Evolutionary conservation across 2,329 filamentous ascomycete genomes (phyloP).

Genomic region (Cyanodermella asteris): DNA sequence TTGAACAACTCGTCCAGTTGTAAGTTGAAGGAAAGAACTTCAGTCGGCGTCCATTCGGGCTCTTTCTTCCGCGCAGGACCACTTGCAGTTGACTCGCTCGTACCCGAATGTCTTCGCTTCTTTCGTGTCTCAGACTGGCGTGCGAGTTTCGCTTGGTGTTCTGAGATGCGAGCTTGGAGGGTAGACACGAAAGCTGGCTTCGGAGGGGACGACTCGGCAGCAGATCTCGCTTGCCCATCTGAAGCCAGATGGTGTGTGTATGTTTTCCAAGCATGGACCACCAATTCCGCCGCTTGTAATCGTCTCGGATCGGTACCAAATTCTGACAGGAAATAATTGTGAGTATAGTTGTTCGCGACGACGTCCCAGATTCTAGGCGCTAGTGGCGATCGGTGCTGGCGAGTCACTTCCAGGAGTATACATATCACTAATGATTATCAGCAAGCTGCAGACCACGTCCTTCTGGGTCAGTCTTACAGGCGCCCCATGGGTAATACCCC

Average conservation of each 20-base stretch:
- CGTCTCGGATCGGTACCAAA: constrained; percentile 4
- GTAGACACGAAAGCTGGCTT: constrained; percentile 3
- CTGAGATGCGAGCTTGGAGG: constrained; percentile 3
- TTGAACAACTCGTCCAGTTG: constrained; percentile 3
- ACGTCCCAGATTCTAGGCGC: constrained; percentile 4
- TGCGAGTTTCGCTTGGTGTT: not conserved
- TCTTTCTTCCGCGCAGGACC: not conserved
- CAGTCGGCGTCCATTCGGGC: not conserved
- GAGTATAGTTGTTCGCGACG: constrained; percentile 2
- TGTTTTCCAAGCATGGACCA: constrained; percentile 6
- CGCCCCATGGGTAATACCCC: constrained; percentile 3
- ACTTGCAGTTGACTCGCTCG: too few relatives aligned
- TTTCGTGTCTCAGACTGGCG: not conserved
- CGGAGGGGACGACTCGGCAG: not conserved
- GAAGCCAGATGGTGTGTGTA: too few relatives aligned
- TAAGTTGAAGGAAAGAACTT: constrained; percentile 1
- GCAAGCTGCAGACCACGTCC: not conserved
- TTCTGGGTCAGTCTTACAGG: constrained; percentile 4
- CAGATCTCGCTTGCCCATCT: constrained; percentile 3
- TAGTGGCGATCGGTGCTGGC: not conserved
- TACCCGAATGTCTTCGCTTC: too few relatives aligned
- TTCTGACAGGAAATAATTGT: constrained; percentile 2
- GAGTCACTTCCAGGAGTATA: constrained; percentile 5
- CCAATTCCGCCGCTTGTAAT: constrained; percentile 4
- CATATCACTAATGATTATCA: constrained; percentile 5